Conservation (phyloP, 768 basidiomycete genomes). For the Collybia sordida region DNA sequence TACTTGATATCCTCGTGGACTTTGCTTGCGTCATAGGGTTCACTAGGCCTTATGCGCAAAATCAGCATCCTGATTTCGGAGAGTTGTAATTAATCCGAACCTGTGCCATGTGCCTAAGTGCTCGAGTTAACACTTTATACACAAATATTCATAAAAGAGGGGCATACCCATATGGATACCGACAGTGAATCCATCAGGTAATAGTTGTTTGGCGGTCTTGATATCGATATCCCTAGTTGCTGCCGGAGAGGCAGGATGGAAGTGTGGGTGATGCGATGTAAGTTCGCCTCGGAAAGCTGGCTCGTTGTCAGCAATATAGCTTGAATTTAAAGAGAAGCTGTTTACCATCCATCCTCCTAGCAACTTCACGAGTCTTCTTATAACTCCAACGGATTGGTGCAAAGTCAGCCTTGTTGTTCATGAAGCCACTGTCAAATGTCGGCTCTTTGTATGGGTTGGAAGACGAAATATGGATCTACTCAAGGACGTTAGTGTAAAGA, state of each 20-base stretch:
- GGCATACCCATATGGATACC: constrained; percentile 68
- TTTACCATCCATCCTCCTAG: constrained; percentile 68
- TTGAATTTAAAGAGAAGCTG: not conserved
- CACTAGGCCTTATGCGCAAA: constrained; percentile 37
- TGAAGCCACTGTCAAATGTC: constrained; percentile 72
- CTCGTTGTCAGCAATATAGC: not conserved
- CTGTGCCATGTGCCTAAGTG: constrained; percentile 51
- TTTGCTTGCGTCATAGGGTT: constrained; percentile 51
- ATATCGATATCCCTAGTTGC: constrained; percentile 64
- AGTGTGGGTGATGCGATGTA: constrained; percentile 71
- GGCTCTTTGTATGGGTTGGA: constrained; percentile 63
- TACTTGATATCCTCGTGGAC: constrained; percentile 68
- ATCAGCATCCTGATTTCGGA: not conserved
- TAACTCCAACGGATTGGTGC: constrained; percentile 77
- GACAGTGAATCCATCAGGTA: constrained; percentile 61
- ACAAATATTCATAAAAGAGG: not conserved
- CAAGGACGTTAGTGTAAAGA: not conserved
- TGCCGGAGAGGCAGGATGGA: constrained; percentile 68
- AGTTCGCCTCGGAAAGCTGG: constrained; percentile 71
- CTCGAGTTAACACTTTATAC: not conserved
- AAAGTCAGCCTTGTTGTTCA: constrained; percentile 78
- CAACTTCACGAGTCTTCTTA: constrained; percentile 74
- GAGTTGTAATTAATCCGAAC: constrained; percentile 17
- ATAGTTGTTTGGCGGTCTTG: constrained; percentile 59
- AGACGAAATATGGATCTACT: constrained; percentile 61